Conservation (phyloP, 441 rosid species). For the Populus hybrid region DNA sequence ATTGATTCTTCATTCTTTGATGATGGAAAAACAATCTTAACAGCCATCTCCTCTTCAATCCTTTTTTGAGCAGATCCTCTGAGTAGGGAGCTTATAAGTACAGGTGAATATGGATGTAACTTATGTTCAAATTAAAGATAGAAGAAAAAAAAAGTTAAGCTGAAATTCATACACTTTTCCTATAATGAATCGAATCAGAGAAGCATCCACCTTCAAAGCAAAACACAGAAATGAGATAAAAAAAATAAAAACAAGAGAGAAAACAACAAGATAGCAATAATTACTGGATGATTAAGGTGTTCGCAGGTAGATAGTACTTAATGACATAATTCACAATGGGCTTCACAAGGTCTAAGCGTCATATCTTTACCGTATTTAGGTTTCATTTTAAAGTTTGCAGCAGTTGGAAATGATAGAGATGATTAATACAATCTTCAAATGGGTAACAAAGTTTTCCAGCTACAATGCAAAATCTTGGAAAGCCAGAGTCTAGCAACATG, state of each 20-base stretch:
- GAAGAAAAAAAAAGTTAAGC: constrained; percentile 13
- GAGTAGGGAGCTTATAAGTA: constrained; percentile 22
- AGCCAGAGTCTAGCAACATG: no score
- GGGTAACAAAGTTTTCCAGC: no score
- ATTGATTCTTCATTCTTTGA: constrained; percentile 65
- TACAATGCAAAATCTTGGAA: no score
- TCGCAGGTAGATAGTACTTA: no score
- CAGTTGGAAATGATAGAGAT: no score
- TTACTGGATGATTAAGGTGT: no score
- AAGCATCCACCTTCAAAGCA: constrained; percentile 66
- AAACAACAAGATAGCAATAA: not conserved
- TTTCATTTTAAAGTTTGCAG: no score
- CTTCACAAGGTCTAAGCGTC: no score
- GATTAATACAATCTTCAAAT: no score
- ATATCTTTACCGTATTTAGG: no score
- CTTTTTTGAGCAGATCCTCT: constrained; percentile 65
- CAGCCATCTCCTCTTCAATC: constrained; percentile 77
- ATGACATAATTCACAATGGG: no score
- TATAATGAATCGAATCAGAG: constrained; percentile 63
- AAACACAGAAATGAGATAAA: constrained; percentile 16
- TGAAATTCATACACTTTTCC: constrained; percentile 67
- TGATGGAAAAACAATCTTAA: constrained; percentile 60
- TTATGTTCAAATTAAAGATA: not conserved
- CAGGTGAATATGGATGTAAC: constrained; percentile 12
- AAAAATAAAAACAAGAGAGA: not conserved